These are phyloP conservation scores for Saccharomyces hybrid DNA, from an alignment of 1,139 yeast species.

Conservation along the genomic window DNA sequence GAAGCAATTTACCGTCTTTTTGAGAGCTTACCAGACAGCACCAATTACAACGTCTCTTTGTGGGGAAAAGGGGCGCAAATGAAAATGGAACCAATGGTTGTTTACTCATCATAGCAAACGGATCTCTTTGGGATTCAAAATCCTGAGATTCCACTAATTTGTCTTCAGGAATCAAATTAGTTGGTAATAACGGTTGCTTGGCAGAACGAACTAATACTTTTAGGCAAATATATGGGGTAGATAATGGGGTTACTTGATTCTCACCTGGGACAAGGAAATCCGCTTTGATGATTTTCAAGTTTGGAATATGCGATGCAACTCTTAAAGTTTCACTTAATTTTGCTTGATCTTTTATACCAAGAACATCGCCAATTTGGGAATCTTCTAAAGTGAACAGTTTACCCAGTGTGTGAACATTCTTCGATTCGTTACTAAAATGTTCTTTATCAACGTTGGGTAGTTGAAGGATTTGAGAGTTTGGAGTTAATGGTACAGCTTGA, in stretches of 20 bases:
- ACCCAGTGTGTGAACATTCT: conserved; percentile 51
- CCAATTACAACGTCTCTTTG: conserved; percentile 50
- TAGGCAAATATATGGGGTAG: conserved; percentile 66
- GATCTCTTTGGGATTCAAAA: conserved; percentile 62
- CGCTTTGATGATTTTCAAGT: conserved; percentile 59
- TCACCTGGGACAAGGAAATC: conserved; percentile 88
- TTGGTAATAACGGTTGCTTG: conserved; percentile 39
- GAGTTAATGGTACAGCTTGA: conserved; percentile 63
- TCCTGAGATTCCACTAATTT: conserved; percentile 44
- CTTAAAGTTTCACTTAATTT: conserved; percentile 44
- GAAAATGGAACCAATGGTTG: conserved; percentile 62
- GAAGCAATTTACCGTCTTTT: conserved; percentile 71
- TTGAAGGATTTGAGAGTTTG: conserved; percentile 64
- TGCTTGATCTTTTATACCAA: conserved; percentile 46
- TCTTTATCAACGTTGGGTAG: conserved; percentile 60
- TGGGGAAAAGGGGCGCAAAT: conserved; percentile 70
- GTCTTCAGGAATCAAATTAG: conserved; percentile 32
- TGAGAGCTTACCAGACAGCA: conserved; percentile 59
- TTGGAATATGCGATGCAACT: conserved; percentile 62
- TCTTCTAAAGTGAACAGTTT: conserved; percentile 53
- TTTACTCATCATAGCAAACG: conserved; percentile 52
- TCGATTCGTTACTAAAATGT: conserved; percentile 29
- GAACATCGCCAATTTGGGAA: conserved; percentile 46
- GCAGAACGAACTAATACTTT: conserved; percentile 73
- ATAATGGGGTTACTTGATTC: conserved; percentile 57